A percentile compares a stretch with the other conserved stretches of the same genome.
Evolutionary conservation across 257 asterid genomes (phyloP).

Genomic region (Perilla frutescens): DNA sequence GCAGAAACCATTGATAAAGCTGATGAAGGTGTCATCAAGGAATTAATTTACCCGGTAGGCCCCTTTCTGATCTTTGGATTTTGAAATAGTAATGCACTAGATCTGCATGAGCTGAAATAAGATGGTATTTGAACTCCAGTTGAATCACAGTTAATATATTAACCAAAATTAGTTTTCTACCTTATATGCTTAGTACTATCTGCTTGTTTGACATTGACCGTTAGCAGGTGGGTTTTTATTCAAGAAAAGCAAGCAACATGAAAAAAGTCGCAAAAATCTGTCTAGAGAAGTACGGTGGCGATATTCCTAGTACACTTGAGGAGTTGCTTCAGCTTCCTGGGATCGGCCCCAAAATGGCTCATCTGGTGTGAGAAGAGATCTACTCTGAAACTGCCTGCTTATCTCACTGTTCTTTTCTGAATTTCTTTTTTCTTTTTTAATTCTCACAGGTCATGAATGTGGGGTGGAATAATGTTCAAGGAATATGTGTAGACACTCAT

Average conservation of each 20-base stretch:
- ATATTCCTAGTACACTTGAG: constrained; percentile 85
- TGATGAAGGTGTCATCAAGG: constrained; percentile 70
- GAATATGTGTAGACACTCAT: constrained; percentile 98
- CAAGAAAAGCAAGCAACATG: constrained; percentile 92
- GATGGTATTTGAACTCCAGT: not conserved
- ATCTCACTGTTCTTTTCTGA: constrained; percentile 1
- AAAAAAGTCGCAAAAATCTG: constrained; percentile 86
- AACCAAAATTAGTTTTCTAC: not conserved
- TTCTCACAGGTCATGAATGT: constrained; percentile 85
- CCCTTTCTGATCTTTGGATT: constrained; percentile 24
- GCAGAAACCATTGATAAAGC: constrained; percentile 77
- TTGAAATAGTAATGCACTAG: not conserved
- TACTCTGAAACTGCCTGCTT: constrained; percentile 14
- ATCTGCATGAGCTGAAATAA: constrained; percentile 28
- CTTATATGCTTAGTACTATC: constrained; percentile 14
- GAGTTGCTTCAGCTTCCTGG: constrained; percentile 93
- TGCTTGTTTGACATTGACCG: constrained; percentile 26
- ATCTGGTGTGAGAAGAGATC: constrained; percentile 61
- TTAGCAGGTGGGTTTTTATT: constrained; percentile 88
- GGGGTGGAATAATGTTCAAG: constrained; percentile 96
- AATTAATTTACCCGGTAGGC: constrained; percentile 82
- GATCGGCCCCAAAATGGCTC: constrained; percentile 99
- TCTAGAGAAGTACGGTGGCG: constrained; percentile 71
- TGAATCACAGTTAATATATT: not conserved
- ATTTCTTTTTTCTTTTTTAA: not conserved